Conservation (phyloP, 768 basidiomycete genomes). For the Royoungia palumana region DNA sequence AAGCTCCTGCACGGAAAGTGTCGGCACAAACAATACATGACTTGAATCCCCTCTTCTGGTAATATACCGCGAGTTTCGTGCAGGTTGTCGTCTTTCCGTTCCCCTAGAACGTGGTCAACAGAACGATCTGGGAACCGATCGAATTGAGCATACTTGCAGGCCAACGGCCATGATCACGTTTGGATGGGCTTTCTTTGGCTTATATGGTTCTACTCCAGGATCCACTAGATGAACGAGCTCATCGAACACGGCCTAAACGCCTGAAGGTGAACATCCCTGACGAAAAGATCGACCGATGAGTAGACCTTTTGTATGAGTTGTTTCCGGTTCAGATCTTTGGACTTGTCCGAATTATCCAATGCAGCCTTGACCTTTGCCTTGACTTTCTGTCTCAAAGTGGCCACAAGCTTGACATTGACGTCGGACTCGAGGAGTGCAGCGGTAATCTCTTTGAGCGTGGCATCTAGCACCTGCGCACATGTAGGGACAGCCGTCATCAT, state of each 20-base stretch:
- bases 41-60: slow-evolving; percentile 95
- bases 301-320: slow-evolving; percentile 87
- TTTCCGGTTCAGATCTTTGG: slow-evolving; percentile 79
- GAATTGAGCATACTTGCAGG: slow-evolving; percentile 63
- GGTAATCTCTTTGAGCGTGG: slow-evolving; percentile 91
- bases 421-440: slow-evolving; percentile 93
- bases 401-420: slow-evolving; percentile 96
- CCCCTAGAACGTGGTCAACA: slow-evolving; percentile 50
- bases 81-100: slow-evolving; percentile 99
- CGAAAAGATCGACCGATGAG: background rate
- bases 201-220: slow-evolving; percentile 92
- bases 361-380: slow-evolving; percentile 85
- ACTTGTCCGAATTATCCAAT: slow-evolving; percentile 68
- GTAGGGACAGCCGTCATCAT: slow-evolving; percentile 1
- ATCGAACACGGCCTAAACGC: slow-evolving; percentile 84
- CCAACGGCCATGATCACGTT: slow-evolving; percentile 99
- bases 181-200: slow-evolving; percentile 90
- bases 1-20: slow-evolving; percentile 98
- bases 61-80: slow-evolving; percentile 97
- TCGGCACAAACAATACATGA: slow-evolving; percentile 98
- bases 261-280: slow-evolving; percentile 9
- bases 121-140: background rate
- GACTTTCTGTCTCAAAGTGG: slow-evolving; percentile 82
- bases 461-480: slow-evolving; percentile 76
- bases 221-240: slow-evolving; percentile 95